phyloP scores from a whole-genome alignment of 2,329 filamentous ascomycete genomes.

The Massarina eburnea region DNA sequence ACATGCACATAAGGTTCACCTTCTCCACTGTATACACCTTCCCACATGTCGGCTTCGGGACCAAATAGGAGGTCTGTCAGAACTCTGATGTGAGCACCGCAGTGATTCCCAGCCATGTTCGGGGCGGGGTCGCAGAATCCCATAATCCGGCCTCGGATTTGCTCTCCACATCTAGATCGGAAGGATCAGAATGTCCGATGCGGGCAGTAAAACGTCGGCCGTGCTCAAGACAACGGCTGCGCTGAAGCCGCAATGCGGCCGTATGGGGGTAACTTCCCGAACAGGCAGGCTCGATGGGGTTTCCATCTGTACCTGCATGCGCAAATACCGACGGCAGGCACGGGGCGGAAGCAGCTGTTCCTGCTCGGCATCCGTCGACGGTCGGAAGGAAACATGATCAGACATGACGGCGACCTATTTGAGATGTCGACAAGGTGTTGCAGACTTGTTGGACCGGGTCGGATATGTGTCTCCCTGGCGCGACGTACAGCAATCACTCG shows the following conservation, averaged over 20 bases:
- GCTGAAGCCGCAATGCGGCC: background rate
- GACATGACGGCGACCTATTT: background rate
- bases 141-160: too few species aligned
- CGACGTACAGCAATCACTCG: slow-evolving; percentile 6
- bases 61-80: background rate
- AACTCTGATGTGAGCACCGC: background rate
- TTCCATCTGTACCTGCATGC: slow-evolving; percentile 3
- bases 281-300: background rate
- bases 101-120: background rate
- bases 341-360: background rate
- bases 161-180: slow-evolving; percentile 1
- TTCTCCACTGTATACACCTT: too few species aligned
- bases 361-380: background rate
- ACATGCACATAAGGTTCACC: too few species aligned
- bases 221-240: background rate
- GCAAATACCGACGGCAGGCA: background rate
- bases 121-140: too few species aligned
- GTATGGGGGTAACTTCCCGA: background rate
- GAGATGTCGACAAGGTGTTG: slow-evolving; percentile 8
- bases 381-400: slow-evolving; percentile 1
- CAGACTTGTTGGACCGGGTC: too few species aligned
- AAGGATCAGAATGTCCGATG: slow-evolving; percentile 8
- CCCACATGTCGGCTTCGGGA: too few species aligned
- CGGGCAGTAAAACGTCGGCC: background rate
- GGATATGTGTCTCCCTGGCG: slow-evolving; percentile 4